A percentile compares a stretch with the other conserved stretches of the same genome.
Evolutionary conservation across 2,329 filamentous ascomycete genomes (phyloP).

Genomic region (Alternaria infectoria): DNA sequence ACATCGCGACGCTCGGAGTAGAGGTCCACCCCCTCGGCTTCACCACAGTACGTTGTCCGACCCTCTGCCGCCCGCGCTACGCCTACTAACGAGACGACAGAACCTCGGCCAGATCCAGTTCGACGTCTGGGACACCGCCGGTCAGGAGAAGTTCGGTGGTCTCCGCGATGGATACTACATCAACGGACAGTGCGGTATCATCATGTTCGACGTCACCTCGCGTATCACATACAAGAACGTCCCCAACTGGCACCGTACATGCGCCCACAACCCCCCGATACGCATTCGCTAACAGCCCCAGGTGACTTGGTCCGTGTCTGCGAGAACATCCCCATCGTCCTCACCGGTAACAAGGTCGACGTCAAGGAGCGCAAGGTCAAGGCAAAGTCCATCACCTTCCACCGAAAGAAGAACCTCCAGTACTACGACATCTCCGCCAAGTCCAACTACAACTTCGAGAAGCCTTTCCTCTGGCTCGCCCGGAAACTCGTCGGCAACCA

Average conservation of each 20-base stretch:
- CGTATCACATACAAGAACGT: slow-evolving; percentile 99
- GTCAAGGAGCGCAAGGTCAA: slow-evolving; percentile 99
- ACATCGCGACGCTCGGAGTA: slow-evolving; percentile 99
- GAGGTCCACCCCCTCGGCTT: slow-evolving; percentile 99
- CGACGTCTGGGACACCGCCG: slow-evolving; percentile 99
- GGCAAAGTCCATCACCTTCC: slow-evolving; percentile 99
- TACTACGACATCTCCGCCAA: slow-evolving; percentile 99
- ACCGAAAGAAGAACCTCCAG: slow-evolving; percentile 99
- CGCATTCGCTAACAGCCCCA: slow-evolving; percentile 49
- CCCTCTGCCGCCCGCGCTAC: slow-evolving; percentile 5
- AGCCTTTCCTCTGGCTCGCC: slow-evolving; percentile 99
- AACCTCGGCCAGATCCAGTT: slow-evolving; percentile 98
- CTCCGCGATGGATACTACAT: slow-evolving; percentile 99
- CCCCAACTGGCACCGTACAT: slow-evolving; percentile 99
- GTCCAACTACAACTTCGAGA: slow-evolving; percentile 99
- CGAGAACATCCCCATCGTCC: slow-evolving; percentile 98
- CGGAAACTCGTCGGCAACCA: slow-evolving; percentile 98
- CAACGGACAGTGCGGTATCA: slow-evolving; percentile 99
- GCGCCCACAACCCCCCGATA: neutral
- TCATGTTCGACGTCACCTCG: slow-evolving; percentile 99
- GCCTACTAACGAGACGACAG: slow-evolving; percentile 49
- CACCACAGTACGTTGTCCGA: slow-evolving; percentile 78
- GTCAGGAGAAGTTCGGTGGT: slow-evolving; percentile 99
- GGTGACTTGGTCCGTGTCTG: slow-evolving; percentile 98
- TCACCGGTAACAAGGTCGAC: slow-evolving; percentile 99